These are phyloP conservation scores for Hypoxylon sp. DNA, from an alignment of 2,329 filamentous ascomycete genomes.

Conservation along the genomic window DNA sequence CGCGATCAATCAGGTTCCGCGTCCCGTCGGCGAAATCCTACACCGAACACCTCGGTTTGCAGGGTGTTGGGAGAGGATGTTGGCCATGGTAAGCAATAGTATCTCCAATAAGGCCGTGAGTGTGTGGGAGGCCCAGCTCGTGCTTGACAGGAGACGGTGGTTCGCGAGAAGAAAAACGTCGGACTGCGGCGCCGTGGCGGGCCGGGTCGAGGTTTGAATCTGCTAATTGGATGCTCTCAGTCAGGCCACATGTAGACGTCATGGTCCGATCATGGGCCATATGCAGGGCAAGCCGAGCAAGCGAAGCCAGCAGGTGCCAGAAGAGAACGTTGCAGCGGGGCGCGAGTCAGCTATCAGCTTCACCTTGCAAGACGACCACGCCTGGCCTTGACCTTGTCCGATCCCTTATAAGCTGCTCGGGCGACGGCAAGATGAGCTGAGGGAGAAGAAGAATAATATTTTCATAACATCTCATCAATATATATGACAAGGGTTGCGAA, in stretches of 20 bases:
- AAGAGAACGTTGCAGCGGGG: slow-evolving; percentile 7
- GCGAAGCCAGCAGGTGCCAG: neutral
- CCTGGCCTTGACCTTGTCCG: neutral
- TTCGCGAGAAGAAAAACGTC: slow-evolving; percentile 7
- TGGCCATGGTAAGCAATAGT: too few relatives aligned
- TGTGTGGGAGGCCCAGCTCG: neutral
- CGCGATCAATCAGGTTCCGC: too few relatives aligned
- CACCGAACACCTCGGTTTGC: too few relatives aligned
- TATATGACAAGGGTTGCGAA: slow-evolving; percentile 1
- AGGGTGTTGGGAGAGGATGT: too few relatives aligned
- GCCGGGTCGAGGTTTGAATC: slow-evolving; percentile 14
- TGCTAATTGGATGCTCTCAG: too few relatives aligned
- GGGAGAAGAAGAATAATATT: neutral
- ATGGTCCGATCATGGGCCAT: slow-evolving; percentile 35
- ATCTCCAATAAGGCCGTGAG: too few relatives aligned
- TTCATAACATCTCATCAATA: neutral
- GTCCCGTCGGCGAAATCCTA: too few relatives aligned
- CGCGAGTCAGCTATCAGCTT: slow-evolving; percentile 7
- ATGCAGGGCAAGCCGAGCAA: slow-evolving; percentile 9
- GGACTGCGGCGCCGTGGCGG: slow-evolving; percentile 22
- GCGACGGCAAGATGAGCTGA: neutral
- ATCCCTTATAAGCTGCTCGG: slow-evolving; percentile 10
- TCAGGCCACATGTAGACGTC: slow-evolving; percentile 35
- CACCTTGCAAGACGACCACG: too few relatives aligned
- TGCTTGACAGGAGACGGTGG: neutral